Conservation (phyloP, 345 rosid genomes). For the Arabidopsis suecica region DNA sequence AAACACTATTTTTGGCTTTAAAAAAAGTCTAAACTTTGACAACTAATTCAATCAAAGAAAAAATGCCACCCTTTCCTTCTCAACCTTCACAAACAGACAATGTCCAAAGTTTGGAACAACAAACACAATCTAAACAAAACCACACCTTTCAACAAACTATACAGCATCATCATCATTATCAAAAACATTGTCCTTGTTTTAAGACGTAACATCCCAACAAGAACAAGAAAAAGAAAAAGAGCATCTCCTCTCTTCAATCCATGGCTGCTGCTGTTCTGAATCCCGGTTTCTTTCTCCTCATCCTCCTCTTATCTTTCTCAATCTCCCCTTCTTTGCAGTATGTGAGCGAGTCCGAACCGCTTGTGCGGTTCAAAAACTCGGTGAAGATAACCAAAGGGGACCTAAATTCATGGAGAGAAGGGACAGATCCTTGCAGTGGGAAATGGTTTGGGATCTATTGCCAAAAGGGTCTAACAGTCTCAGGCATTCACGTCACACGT, state of each 20-base stretch:
- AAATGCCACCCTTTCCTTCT: constrained; percentile 15
- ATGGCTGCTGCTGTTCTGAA: constrained; percentile 40
- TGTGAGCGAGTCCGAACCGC: constrained; percentile 39
- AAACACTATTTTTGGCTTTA: constrained; percentile 38
- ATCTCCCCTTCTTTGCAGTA: constrained; percentile 43
- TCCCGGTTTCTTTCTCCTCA: constrained; percentile 7
- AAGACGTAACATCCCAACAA: constrained; percentile 25
- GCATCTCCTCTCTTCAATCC: constrained; percentile 35
- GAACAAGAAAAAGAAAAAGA: constrained; percentile 29
- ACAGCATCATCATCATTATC: constrained; percentile 21
- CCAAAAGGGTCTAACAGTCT: constrained; percentile 46
- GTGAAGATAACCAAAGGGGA: constrained; percentile 44
- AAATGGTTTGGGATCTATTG: constrained; percentile 73
- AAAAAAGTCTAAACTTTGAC: constrained; percentile 26
- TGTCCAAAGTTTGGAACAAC: constrained; percentile 41
- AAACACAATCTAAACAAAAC: constrained; percentile 40
- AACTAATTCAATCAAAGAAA: constrained; percentile 19
- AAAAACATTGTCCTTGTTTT: constrained; percentile 11
- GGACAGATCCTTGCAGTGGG: constrained; percentile 61
- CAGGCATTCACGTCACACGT: constrained; percentile 63
- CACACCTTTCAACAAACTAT: constrained; percentile 18
- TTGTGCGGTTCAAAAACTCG: constrained; percentile 38
- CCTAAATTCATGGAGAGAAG: constrained; percentile 62
- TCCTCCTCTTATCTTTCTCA: constrained; percentile 29
- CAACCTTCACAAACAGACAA: constrained; percentile 43